A percentile compares a stretch with the other conserved stretches of the same genome.
Evolutionary conservation across 768 basidiomycete genomes (phyloP).

Genomic region (Lactarius deliciosus): DNA sequence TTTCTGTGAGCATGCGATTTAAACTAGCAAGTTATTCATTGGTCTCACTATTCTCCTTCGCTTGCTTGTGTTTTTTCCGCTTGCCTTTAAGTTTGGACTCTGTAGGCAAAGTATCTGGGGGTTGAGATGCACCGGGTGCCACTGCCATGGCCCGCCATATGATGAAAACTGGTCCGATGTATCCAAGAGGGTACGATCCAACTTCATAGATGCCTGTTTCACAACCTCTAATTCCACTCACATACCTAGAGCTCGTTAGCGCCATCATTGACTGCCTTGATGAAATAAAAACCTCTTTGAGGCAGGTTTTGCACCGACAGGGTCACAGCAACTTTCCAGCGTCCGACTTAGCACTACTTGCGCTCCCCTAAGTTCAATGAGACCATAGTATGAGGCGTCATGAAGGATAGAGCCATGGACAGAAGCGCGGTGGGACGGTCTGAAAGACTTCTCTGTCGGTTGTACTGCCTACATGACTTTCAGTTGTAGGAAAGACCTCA

Average conservation of each 20-base stretch:
- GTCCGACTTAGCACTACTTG: constrained; percentile 51
- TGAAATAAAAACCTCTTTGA: constrained; percentile 51
- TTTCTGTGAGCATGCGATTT: constrained; percentile 12
- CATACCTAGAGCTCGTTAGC: constrained; percentile 47
- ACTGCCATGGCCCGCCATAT: constrained; percentile 60
- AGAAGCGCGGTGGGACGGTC: constrained; percentile 88
- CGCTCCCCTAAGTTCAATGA: constrained; percentile 71
- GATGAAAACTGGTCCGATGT: constrained; percentile 69
- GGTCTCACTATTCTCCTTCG: constrained; percentile 14
- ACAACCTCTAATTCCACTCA: constrained; percentile 61
- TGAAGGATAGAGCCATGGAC: constrained; percentile 83
- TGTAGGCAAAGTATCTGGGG: neutral
- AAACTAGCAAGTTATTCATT: neutral
- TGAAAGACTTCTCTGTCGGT: constrained; percentile 89
- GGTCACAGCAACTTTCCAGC: constrained; percentile 61
- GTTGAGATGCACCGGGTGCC: neutral
- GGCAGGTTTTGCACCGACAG: constrained; percentile 58
- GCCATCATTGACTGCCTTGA: neutral
- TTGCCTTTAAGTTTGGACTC: constrained; percentile 30
- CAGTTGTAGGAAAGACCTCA: neutral
- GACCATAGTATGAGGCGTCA: constrained; percentile 83
- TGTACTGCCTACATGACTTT: constrained; percentile 59
- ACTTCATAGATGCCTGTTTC: constrained; percentile 68
- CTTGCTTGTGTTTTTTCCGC: constrained; percentile 37
- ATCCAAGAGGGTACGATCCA: constrained; percentile 60